Percentiles rank a stretch among this genome's conserved stretches.
Conservation (phyloP, 2,329 filamentous ascomycete genomes). For the Annulohypoxylon truncatum region DNA sequence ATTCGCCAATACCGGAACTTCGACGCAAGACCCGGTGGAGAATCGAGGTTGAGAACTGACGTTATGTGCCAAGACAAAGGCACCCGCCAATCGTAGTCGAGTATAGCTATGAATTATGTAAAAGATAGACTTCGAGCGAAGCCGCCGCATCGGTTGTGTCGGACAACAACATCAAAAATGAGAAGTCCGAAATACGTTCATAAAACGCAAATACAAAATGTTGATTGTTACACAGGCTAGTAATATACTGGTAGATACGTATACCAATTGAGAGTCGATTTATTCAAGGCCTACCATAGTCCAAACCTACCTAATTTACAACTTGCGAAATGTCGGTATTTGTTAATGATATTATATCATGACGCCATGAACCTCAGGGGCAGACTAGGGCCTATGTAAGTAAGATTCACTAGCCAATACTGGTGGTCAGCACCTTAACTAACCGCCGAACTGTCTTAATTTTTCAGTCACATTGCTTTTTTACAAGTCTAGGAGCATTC, state of each 20-base stretch:
- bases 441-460: neutral
- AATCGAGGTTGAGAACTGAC: slow-evolving; percentile 13
- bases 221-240: neutral
- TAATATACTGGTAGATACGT: neutral
- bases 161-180: neutral
- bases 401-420: neutral
- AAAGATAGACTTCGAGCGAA: slow-evolving; percentile 22
- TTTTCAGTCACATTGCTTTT: neutral
- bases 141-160: slow-evolving; percentile 28
- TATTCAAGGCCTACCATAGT: neutral
- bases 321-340: neutral
- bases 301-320: neutral
- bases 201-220: neutral
- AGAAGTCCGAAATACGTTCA: neutral
- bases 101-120: slow-evolving; percentile 25
- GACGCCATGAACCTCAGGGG: slow-evolving; percentile 21
- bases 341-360: slow-evolving; percentile 1
- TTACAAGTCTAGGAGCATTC: neutral
- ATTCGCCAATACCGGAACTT: slow-evolving; percentile 34
- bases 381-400: neutral
- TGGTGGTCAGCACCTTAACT: slow-evolving; percentile 24
- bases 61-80: slow-evolving; percentile 33
- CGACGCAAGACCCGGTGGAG: neutral
- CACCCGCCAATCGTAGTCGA: slow-evolving; percentile 19
- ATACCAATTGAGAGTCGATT: neutral